Conservation (phyloP, 768 basidiomycete genomes). For the Amanita thiersii region DNA sequence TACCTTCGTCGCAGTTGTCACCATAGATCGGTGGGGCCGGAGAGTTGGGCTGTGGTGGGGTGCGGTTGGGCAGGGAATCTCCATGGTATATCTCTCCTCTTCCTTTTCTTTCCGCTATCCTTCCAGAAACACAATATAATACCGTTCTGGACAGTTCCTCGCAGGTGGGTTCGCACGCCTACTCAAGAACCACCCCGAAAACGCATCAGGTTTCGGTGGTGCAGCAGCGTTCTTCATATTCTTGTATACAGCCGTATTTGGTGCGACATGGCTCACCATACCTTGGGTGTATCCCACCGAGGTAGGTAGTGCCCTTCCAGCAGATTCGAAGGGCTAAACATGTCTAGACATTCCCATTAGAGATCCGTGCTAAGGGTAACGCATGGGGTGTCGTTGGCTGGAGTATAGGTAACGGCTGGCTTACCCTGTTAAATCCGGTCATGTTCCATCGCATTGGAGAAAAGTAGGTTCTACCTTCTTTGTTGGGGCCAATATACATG, state of each 20-base stretch:
- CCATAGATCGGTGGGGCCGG: no score
- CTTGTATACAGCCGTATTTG: constrained; percentile 33
- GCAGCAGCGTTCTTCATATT: constrained; percentile 37
- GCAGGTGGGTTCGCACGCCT: constrained; percentile 33
- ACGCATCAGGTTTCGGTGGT: constrained; percentile 29
- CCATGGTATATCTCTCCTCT: constrained; percentile 16
- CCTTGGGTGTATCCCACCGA: constrained; percentile 28
- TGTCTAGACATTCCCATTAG: constrained; percentile 14
- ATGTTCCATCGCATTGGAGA: no score
- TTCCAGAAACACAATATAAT: no score
- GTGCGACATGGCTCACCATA: constrained; percentile 39
- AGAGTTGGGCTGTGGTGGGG: constrained; percentile 39
- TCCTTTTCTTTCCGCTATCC: no score
- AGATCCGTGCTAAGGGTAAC: no score
- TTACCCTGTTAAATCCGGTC: no score
- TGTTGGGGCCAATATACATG: no score
- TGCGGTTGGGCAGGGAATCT: constrained; percentile 30
- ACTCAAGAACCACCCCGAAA: constrained; percentile 31
- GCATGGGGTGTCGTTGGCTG: no score
- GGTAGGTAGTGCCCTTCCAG: constrained; percentile 7
- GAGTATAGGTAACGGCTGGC: no score
- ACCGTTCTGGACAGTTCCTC: constrained; percentile 20
- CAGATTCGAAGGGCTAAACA: not conserved
- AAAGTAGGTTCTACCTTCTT: no score
- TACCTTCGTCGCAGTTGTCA: no score